Evolutionary conservation across 371 early-diverging fungal genomes (phyloP), one percentile per base, ranked within the genome.

Genomic region (Mycotypha africana): DNA sequence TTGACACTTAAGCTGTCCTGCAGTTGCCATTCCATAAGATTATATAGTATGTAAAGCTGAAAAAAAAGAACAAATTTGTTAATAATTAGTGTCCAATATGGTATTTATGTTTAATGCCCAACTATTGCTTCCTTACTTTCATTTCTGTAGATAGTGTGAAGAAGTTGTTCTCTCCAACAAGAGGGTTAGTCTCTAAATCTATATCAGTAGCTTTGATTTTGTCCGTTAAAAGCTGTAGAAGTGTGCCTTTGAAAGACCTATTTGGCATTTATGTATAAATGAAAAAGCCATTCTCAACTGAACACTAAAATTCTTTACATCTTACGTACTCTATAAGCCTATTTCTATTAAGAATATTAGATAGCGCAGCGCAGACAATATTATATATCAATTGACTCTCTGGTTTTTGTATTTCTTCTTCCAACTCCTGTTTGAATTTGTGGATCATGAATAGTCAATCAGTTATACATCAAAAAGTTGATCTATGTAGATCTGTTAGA

Each of bases 1-100:
- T 55, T 51, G 1, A 71, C 48, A 16, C 61, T 57, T 23, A 43
- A 36, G 28, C 68, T 58, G 20, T 71, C 72, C 44, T 67, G 65
- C 14, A 71, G 45, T 30, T 71, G 72, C 72, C 67, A 71, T 40
- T 71, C 72, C n/a, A 71, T 48, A 25, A 71, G 15, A 1, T 50
- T 51, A 14, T 53, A 49, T 40, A 72, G 33, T 17, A 72, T 19
- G 9, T 42, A 52, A 10, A 72, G 30, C 72, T 72, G 30, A 28
- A 8, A 12, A 8, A 6, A 28, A n/a, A n/a, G n/a, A n/a, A n/a
- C n/a, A n/a, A n/a, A n/a, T n/a, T n/a, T n/a, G n/a, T n/a, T n/a
- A n/a, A n/a, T n/a, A n/a, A n/a, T n/a, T 28, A 28, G 30, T 31
- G 20, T 33, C 34, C 26, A 24, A 31, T 43, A n/a, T 35, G 22